Evolutionary conservation across 1,139 yeast genomes (phyloP).

Genomic region (Taiozyma onychis): DNA sequence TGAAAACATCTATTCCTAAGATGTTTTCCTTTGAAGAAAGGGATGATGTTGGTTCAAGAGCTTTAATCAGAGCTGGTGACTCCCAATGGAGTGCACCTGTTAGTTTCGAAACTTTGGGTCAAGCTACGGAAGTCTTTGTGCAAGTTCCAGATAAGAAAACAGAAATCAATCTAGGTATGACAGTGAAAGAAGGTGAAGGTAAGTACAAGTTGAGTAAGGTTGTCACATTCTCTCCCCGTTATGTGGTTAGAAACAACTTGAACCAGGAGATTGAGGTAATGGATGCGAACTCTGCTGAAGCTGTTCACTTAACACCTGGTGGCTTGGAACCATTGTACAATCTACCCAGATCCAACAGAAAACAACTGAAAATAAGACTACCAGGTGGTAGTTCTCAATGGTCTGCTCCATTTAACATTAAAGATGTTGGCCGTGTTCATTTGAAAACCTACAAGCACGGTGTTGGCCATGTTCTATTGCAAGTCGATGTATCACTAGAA

Average conservation of each 20-base stretch:
- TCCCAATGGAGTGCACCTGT: conserved; percentile 73
- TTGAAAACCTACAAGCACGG: conserved; percentile 62
- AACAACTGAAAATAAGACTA: conserved; percentile 38
- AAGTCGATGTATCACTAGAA: conserved; percentile 71
- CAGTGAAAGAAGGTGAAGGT: conserved; percentile 83
- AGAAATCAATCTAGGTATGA: conserved; percentile 73
- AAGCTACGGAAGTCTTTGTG: conserved; percentile 59
- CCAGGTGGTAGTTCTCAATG: conserved; percentile 57
- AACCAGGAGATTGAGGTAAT: conserved; percentile 51
- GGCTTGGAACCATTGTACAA: conserved; percentile 61
- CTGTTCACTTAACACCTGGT: conserved; percentile 40
- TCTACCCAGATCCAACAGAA: conserved; percentile 38
- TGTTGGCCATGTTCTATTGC: conserved; percentile 62
- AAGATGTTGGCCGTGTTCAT: conserved; percentile 77
- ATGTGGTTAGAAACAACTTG: conserved; percentile 61
- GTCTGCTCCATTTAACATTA: conserved; percentile 85
- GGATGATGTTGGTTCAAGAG: conserved; percentile 59
- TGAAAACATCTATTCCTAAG: conserved; percentile 46
- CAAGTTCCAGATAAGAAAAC: conserved; percentile 51
- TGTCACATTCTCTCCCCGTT: conserved; percentile 79
- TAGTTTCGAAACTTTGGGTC: conserved; percentile 90
- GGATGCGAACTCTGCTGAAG: conserved; percentile 62
- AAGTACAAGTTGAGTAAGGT: conserved; percentile 73
- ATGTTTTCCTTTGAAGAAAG: conserved; percentile 79
- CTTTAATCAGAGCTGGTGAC: conserved; percentile 61